Evolutionary conservation across 345 rosid genomes (phyloP), one percentile per base, ranked within the genome.

Genomic region (Fremontodendron californicum): DNA sequence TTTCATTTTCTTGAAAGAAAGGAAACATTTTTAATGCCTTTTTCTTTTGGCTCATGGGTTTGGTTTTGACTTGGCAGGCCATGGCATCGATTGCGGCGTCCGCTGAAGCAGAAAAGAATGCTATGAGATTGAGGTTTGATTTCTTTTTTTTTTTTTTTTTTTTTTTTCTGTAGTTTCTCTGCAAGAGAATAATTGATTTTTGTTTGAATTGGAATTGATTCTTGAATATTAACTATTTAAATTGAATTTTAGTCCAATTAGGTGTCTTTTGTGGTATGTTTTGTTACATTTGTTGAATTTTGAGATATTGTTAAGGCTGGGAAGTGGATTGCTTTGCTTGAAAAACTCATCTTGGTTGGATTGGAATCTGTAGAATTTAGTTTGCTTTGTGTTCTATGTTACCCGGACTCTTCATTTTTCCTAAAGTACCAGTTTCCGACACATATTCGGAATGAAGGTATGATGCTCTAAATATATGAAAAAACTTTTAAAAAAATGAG

Each of bases 11-110:
- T 33, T 33, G 35, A 33, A 33, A 1, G 35, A 33, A 33, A 33
- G 35, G 35, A 33, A 33, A 33, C n/a, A 33, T 33, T 33, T 61
- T 33, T 73, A 27, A 0, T 35, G 6, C 12, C 6, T 29, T 19
- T 75, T 61, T 75, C 12, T 5, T 71, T 31, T 69, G 18, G 18
- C 3, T 62, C 2, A 71, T 63, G 8, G n/a, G 5, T 71, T 21
- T 54, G 31, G 43, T n/a, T 18, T 46, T 78, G 18, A 43, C 76
- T 33, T 75, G 62, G 27, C 87, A 93, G 98, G 99, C 99, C 8
- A 95, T 95, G 99, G 99, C 99, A 46, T 95, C 98, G 3, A 93
- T 93, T 78, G 91, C 93, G 75, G 91, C 97, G 1, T 89, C 97
- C 21, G 88, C 89, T 0, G 98, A 89, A 74, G 98, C 93, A 0